Percentiles rank a stretch among this genome's conserved stretches.
phyloP scores from a whole-genome alignment of 2,329 filamentous ascomycete genomes.

The Alternaria ethzedia region DNA sequence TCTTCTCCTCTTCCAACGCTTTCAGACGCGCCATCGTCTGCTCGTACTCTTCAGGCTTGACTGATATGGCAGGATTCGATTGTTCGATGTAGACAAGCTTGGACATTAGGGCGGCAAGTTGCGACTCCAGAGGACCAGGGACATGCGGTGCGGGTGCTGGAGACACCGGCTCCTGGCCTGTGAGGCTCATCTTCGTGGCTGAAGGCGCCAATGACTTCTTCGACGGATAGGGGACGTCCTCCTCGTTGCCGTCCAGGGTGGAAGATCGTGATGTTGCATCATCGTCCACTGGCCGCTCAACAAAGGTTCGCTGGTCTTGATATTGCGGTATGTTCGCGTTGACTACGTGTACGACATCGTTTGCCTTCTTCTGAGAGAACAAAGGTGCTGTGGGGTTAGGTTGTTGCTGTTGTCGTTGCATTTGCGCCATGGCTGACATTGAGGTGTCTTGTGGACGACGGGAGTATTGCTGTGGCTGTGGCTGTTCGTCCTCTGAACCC shows the following conservation, averaged over 20 bases:
- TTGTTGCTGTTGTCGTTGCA: conserved; percentile 20
- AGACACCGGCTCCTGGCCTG: conserved; percentile 25
- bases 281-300: conserved; percentile 33
- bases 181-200: conserved; percentile 10
- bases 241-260: conserved; percentile 41
- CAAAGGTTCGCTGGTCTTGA: conserved; percentile 12
- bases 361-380: conserved; percentile 34
- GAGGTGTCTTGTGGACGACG: conserved; percentile 21
- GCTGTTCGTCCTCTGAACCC: conserved; percentile 34
- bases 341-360: conserved; percentile 20
- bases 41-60: conserved; percentile 48
- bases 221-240: conserved; percentile 36
- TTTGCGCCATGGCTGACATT: conserved; percentile 40
- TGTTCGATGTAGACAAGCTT: conserved; percentile 47
- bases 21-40: conserved; percentile 39
- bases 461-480: conserved; percentile 2
- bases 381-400: conserved; percentile 24
- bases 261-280: conserved; percentile 41
- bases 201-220: conserved; percentile 37
- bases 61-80: conserved; percentile 40
- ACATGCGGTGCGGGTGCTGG: conserved; percentile 31
- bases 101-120: conserved; percentile 47
- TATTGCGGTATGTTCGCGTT: conserved; percentile 16
- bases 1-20: conserved; percentile 48
- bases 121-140: conserved; percentile 46